Conservation (phyloP, 352 stramenopile genomes). For the Phytophthora aleatoria region DNA sequence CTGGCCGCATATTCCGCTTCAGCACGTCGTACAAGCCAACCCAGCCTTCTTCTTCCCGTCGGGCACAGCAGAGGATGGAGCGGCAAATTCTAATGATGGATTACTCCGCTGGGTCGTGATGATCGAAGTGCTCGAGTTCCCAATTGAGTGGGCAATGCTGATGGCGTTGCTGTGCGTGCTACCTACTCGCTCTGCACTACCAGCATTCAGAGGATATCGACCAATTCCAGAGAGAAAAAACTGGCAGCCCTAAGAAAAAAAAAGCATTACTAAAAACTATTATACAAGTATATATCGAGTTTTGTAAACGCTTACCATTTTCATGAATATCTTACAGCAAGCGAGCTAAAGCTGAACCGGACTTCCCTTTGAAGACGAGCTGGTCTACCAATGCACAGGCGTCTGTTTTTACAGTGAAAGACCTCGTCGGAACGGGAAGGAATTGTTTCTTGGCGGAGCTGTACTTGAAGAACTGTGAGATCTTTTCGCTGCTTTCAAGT, state of each 20-base stretch:
- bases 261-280: neutral
- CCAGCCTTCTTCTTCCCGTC: constrained; percentile 71
- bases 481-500: constrained; percentile 27
- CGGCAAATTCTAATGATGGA: constrained; percentile 21
- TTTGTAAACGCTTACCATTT: neutral
- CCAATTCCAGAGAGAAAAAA: constrained; percentile 40
- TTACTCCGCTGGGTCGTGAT: constrained; percentile 64
- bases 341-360: constrained; percentile 8
- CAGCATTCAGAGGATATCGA: constrained; percentile 62
- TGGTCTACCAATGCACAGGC: constrained; percentile 65
- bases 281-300: neutral
- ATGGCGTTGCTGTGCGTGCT: constrained; percentile 66
- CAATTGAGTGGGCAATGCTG: constrained; percentile 62
- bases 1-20: constrained; percentile 44
- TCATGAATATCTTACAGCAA: constrained; percentile 15
- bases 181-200: constrained; percentile 52
- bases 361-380: constrained; percentile 57
- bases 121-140: constrained; percentile 66
- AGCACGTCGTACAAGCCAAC: constrained; percentile 58
- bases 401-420: constrained; percentile 80
- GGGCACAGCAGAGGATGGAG: constrained; percentile 16
- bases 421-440: constrained; percentile 57
- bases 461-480: constrained; percentile 85
- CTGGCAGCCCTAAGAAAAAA: neutral
- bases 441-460: constrained; percentile 87